Conservation (phyloP, 139 green algal genomes). For the Coelastrella sp. region DNA sequence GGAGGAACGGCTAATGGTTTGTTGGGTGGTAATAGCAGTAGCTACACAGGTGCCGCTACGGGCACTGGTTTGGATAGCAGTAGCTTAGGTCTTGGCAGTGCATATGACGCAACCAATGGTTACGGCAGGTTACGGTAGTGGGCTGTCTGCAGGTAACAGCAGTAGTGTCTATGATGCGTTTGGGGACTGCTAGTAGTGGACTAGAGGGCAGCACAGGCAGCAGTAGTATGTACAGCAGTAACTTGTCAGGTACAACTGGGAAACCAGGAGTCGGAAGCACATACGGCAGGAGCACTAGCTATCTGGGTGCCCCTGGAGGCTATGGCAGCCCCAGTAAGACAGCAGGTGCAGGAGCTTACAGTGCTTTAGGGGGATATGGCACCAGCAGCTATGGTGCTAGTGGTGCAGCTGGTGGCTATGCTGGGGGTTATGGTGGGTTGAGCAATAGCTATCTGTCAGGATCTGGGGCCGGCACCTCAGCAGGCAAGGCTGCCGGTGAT, state of each 20-base stretch:
- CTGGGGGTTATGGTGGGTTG: neutral
- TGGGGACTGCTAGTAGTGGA: neutral
- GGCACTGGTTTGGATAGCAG: neutral
- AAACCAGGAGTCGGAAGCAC: neutral
- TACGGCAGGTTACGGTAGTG: neutral
- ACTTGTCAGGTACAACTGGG: neutral
- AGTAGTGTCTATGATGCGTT: neutral
- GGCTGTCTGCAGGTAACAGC: neutral
- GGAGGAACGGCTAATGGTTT: neutral
- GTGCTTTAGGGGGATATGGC: neutral
- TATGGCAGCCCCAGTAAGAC: neutral
- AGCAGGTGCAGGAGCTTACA: neutral
- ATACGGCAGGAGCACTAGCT: too few relatives aligned
- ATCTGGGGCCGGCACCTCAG: neutral
- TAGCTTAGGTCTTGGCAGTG: constrained; percentile 2
- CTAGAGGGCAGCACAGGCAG: neutral
- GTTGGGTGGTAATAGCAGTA: neutral
- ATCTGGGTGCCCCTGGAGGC: neutral
- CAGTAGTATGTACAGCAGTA: constrained; percentile 8
- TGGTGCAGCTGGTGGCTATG: neutral
- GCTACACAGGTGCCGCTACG: neutral
- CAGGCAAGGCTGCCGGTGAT: neutral
- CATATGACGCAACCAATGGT: neutral
- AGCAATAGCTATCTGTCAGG: neutral
- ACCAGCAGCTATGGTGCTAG: neutral